Evolutionary conservation across 768 basidiomycete genomes (phyloP).

Genomic region (Amanita subjunquillea): DNA sequence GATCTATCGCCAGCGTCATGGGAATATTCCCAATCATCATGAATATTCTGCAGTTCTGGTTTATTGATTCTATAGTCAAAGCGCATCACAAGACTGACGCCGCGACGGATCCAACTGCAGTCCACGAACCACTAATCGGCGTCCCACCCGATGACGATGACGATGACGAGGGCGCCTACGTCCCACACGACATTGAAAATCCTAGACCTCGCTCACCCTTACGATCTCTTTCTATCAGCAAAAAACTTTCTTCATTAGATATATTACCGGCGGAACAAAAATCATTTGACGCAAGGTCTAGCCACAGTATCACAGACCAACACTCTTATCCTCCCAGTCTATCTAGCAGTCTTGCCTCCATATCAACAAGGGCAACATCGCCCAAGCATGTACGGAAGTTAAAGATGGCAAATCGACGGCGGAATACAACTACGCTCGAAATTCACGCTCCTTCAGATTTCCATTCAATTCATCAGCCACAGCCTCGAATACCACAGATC

Average conservation of each 20-base stretch:
- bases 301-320: conserved; percentile 20
- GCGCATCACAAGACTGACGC: conserved; percentile 28
- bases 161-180: conserved; percentile 38
- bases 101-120: conserved; percentile 25
- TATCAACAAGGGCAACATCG: conserved; percentile 18
- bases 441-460: conserved; percentile 6
- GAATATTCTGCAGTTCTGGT: conserved; percentile 90
- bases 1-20: conserved; percentile 53
- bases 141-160: conserved; percentile 42
- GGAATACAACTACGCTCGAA: neutral
- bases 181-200: conserved; percentile 35
- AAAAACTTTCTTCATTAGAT: conserved; percentile 6
- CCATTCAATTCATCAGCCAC: conserved; percentile 3
- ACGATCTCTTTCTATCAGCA: conserved; percentile 17
- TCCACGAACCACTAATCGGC: conserved; percentile 55
- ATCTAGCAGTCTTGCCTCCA: conserved; percentile 29
- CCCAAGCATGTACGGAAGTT: conserved; percentile 21
- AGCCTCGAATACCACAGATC: conserved; percentile 11
- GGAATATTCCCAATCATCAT: conserved; percentile 83
- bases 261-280: conserved; percentile 29
- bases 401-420: conserved; percentile 26
- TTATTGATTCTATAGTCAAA: conserved; percentile 91
- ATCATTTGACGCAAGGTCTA: conserved; percentile 24
- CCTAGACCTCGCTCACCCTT: conserved; percentile 25
- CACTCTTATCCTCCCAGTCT: conserved; percentile 60